Conservation (phyloP, 768 basidiomycete species). For the Serendipita indica region DNA sequence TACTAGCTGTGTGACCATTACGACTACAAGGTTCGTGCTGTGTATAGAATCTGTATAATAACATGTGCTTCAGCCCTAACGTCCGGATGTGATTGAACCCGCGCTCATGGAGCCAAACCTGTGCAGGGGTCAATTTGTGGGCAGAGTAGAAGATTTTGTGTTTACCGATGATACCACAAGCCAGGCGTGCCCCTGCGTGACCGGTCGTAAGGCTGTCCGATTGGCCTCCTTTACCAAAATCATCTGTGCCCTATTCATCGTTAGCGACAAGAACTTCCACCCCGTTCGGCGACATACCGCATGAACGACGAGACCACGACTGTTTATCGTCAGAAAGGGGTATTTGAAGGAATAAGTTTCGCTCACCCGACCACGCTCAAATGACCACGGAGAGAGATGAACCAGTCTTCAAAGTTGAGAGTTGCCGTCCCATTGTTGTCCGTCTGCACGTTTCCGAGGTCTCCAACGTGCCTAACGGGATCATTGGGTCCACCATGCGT, state of each 20-base stretch:
- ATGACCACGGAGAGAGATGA: slow-evolving; percentile 54
- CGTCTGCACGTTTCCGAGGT: slow-evolving; percentile 57
- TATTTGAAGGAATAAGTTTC: neutral
- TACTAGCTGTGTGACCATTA: slow-evolving; percentile 31
- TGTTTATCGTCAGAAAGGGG: slow-evolving; percentile 17
- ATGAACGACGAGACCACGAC: slow-evolving; percentile 64
- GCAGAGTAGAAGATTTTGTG: too few relatives aligned
- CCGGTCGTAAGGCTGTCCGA: slow-evolving; percentile 63
- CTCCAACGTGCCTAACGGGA: slow-evolving; percentile 48
- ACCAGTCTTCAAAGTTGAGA: slow-evolving; percentile 42
- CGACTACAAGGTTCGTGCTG: too few relatives aligned
- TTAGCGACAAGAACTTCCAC: neutral
- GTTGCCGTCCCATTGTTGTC: slow-evolving; percentile 42
- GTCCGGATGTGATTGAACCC: too few relatives aligned
- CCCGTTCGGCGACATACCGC: slow-evolving; percentile 27
- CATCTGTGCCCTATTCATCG: slow-evolving; percentile 47
- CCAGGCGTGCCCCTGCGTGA: slow-evolving; percentile 60
- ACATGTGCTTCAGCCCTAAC: too few relatives aligned
- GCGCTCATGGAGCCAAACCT: too few relatives aligned
- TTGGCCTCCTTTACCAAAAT: slow-evolving; percentile 55
- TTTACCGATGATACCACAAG: slow-evolving; percentile 68
- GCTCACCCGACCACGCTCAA: slow-evolving; percentile 55
- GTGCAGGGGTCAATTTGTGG: too few relatives aligned
- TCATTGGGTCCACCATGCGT: slow-evolving; percentile 52
- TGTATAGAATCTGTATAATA: too few relatives aligned